Conservation (phyloP, 306 rosid genomes). For the Ormosia emarginata region DNA sequence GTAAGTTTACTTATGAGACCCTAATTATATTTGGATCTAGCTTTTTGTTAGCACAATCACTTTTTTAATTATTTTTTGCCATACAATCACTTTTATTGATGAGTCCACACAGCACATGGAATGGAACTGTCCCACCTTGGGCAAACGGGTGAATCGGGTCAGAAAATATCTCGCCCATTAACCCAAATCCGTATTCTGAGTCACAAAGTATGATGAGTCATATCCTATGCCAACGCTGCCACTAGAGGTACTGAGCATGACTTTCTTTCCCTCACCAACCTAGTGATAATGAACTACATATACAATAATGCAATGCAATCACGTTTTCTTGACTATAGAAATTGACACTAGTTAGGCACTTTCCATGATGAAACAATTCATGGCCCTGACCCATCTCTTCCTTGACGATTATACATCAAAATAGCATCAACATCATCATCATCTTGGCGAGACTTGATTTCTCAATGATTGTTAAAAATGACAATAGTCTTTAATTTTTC, state of each 20-base stretch:
- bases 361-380: slow-evolving; percentile 25
- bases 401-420: slow-evolving; percentile 14
- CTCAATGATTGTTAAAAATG: slow-evolving; percentile 39
- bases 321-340: slow-evolving; percentile 2
- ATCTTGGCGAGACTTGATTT: slow-evolving; percentile 31
- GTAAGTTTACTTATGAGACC: neutral
- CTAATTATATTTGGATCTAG: neutral
- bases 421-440: slow-evolving; percentile 4
- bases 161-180: neutral
- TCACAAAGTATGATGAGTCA: neutral
- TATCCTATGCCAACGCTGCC: neutral
- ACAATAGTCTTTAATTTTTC: neutral
- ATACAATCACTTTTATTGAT: neutral
- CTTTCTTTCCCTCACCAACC: neutral
- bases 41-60: neutral
- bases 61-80: neutral
- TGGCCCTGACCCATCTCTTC: slow-evolving; percentile 11
- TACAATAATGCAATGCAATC: slow-evolving; percentile 20
- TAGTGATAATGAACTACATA: neutral
- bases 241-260: neutral
- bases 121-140: neutral
- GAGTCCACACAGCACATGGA: neutral
- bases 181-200: neutral
- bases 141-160: neutral
- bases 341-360: neutral